Evolutionary conservation across 768 basidiomycete genomes (phyloP), one percentile per base, ranked within the genome.

Genomic region (Leccinum boreale): DNA sequence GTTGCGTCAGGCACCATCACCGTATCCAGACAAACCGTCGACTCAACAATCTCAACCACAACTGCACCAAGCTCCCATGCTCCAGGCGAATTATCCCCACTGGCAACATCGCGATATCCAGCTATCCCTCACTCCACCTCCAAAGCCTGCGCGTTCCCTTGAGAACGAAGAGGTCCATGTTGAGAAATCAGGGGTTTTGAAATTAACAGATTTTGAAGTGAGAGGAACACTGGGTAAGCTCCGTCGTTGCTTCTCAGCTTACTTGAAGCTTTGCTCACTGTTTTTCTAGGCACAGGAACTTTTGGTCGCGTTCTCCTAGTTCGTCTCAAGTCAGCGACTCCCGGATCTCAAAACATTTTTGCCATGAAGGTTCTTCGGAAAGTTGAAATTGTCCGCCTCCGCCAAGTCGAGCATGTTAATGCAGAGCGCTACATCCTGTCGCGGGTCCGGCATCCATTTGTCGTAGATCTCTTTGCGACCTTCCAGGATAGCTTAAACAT

Each of bases 341-440:
- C 73, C 3, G 73, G 70, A 4, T 65, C 70, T 50, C 66, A 68
- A 42, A 77, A 75, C 39, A 83, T 86, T 69, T 95, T 90, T 66
- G 93, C 93, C 10, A 82, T 96, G 84, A 95, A 95, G 72, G 87
- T 95, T 15, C 81, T 95, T 42, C 86, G 85, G 60, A 95, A 96
- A 73, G 82, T 83, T 4, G 90, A 93, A 63, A 86, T 94, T 55
- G 89, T 94, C 52, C 85, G 87, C 50, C 82, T 98, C 50, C 90
- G 95, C 47, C 97, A 99, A 71, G 91, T 98, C 53, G 94, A 98
- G 70, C 97, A 99, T 71, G 95, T 98, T 67, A 98, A 96, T 67
- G 93, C 92, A 9, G 97, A 99, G 71, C 86, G 95, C 21, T 87
- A 88, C 67, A 98, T 98, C 63, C 85, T 99, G 35, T 92, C 92